phyloP scores from a whole-genome alignment of 805 yeast species.

The Saturnispora bothae region DNA sequence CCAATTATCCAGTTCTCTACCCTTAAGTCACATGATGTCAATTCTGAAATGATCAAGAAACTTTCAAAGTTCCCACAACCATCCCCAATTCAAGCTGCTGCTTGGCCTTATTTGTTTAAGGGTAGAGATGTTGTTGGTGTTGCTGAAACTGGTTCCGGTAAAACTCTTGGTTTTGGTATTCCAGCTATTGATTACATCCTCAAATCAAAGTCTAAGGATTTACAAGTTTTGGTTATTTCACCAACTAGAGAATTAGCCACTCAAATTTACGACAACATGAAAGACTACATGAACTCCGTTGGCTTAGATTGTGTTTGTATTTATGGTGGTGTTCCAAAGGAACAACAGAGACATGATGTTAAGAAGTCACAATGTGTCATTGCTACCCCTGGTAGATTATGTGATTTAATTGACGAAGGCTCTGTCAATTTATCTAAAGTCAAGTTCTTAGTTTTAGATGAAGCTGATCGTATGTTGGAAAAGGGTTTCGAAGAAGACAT shows the following conservation, averaged over 20 bases:
- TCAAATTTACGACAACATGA: slow-evolving; percentile 81
- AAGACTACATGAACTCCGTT: slow-evolving; percentile 48
- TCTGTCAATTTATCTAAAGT: slow-evolving; percentile 58
- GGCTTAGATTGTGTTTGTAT: slow-evolving; percentile 69
- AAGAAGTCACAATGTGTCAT: slow-evolving; percentile 67
- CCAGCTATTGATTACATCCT: slow-evolving; percentile 81
- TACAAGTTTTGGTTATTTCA: slow-evolving; percentile 75
- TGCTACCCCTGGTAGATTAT: slow-evolving; percentile 97
- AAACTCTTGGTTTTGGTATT: slow-evolving; percentile 91
- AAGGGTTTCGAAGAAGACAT: slow-evolving; percentile 98
- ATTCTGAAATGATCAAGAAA: slow-evolving; percentile 45
- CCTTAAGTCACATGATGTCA: slow-evolving; percentile 35
- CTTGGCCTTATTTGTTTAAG: slow-evolving; percentile 64
- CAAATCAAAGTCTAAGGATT: slow-evolving; percentile 34
- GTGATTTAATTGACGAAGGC: slow-evolving; percentile 86
- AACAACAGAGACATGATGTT: slow-evolving; percentile 70
- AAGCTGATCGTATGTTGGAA: slow-evolving; percentile 98
- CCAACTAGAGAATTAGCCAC: slow-evolving; percentile 98
- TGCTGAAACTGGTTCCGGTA: slow-evolving; percentile 97
- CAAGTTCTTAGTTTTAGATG: slow-evolving; percentile 81
- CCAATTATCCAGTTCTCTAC: slow-evolving; percentile 66
- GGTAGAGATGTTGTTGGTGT: slow-evolving; percentile 87
- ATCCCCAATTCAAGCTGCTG: slow-evolving; percentile 77
- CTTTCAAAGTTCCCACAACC: slow-evolving; percentile 75
- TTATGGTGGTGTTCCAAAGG: slow-evolving; percentile 97